Evolutionary conservation across 2,329 filamentous ascomycete species (phyloP), one percentile per base, ranked within the genome.

Genomic region (Zelopaecilomyces penicillatus): DNA sequence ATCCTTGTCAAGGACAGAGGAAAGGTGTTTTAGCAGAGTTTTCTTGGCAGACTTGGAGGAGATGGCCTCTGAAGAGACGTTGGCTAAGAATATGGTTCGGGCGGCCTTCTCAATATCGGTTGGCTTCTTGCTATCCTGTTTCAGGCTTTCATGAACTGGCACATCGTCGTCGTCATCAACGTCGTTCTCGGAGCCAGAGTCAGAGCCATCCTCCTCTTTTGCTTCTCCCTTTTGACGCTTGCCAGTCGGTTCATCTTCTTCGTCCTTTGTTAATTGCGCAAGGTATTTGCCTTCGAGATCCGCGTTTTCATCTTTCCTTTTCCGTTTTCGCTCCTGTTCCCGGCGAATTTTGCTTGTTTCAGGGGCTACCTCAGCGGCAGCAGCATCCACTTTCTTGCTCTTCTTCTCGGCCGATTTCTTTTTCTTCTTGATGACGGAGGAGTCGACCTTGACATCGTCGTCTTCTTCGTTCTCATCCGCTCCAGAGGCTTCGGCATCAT

Each of bases 31-130:
- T 52, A 87, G 70, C 30, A 96, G 76, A 3, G 76, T 75, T 69
- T 88, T 94, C 67, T 87, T 89, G 31, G 82, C 83, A 2, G 81
- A 67, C 59, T 94, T 94, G 29, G 85, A 89, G 40, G 81, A 85
- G 57, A 97, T 87, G 36, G 87, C 88, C 42, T 83, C 73, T 26
- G 78, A 83, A 10, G 89, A 89, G 38, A 98, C 87, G 58, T 98
- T 98, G 57, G 86, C 85, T 9, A 98, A 71, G 67, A 97, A 98
- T 36, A 97, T 81, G 5, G 93, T 98, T 45, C 93, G 85, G 46
- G 79, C 78, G 6, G 91, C 86, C 69, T 95, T 95, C 46, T 94
- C 87, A 3, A 94, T 57, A 52, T 94, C 86, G 26, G 70, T 56
- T 2, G 19, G 19, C 39, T 55, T 69, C 63, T 73, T 80, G 66